Base-by-base conservation (phyloP, 257 asterid species). In the Linaria vulgaris region DNA sequence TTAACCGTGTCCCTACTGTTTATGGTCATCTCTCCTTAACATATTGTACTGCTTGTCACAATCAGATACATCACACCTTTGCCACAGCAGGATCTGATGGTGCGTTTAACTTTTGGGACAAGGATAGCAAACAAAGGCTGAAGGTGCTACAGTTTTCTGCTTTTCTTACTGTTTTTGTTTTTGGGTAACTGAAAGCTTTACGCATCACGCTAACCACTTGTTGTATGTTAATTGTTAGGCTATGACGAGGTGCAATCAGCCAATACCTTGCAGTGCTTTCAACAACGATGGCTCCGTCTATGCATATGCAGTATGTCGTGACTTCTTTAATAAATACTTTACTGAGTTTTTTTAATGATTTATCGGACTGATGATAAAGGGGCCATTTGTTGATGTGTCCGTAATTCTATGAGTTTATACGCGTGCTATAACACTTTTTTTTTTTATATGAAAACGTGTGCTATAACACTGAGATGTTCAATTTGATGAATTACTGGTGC, bases 71-170 rank as follows among this genome's bases (percentile, higher is more conserved):
- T 75, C 95, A 84, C 69, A 92, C 97, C 50, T 89, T 92, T 82
- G 95, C 91, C 61, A 89, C 99, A 17, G 86, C 95, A 27, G 99
- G 99, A 52, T 89, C 99, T 64, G 99, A 89, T 66, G 99, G 99
- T 63, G 85, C 95, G 66, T 92, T 87, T 71, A 87, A 87, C 72
- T 89, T 89, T 63, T 92, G 97, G 99, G 99, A 92, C 83, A 92
- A 89, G 72, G 99, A 89, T 70, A 92, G 97, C 81, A 89, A 89
- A 71, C 96, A 89, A 82, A 80, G 97, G 80, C 97, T 92, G 17
- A 92, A 92, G 91, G 99, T 92, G 63, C 21, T 30, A 12, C 53
- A 10, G 12, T 43, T 22, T 41, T 69, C 58, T 71, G 66, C 51
- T 66, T 47, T 43, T 44, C n/a, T 64, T 41, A 10, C 61, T 58